These are phyloP conservation scores for Cocos nucifera DNA, from an alignment of 176 grass and related monocot species.

Conservation along the genomic window DNA sequence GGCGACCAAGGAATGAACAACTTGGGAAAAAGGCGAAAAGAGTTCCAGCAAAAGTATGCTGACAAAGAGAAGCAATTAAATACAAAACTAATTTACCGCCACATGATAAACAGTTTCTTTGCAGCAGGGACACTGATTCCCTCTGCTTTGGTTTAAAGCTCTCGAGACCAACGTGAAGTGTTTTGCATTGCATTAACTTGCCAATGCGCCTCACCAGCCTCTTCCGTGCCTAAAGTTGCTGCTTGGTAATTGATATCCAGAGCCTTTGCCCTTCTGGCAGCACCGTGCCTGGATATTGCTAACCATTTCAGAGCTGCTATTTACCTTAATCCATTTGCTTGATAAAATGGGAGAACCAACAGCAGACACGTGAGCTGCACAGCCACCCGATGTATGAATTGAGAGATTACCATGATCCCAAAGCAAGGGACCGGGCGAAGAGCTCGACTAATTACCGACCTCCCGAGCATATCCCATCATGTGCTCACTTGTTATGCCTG, in stretches of 20 bases:
- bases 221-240: not conserved
- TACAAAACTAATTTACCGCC: too few relatives aligned
- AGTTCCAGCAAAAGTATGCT: too few relatives aligned
- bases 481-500: slow-evolving; percentile 34
- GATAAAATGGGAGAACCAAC: not conserved
- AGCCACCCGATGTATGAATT: not conserved
- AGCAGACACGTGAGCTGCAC: not conserved
- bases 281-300: slow-evolving; percentile 1
- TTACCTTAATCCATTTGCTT: slow-evolving; percentile 1
- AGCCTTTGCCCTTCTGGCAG: not conserved
- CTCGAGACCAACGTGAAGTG: too few relatives aligned
- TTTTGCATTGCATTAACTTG: too few relatives aligned
- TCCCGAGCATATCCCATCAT: slow-evolving; percentile 10
- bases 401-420: not conserved
- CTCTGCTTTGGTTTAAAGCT: too few relatives aligned
- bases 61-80: too few relatives aligned
- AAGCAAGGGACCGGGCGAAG: not conserved
- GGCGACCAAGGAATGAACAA: too few relatives aligned
- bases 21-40: too few relatives aligned
- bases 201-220: not conserved
- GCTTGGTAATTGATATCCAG: not conserved
- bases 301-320: slow-evolving; percentile 10
- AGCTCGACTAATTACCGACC: not conserved
- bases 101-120: too few relatives aligned
- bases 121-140: too few relatives aligned